Base-by-base conservation (phyloP, 208 protist species). In the Leishmania mexicana region DNA sequence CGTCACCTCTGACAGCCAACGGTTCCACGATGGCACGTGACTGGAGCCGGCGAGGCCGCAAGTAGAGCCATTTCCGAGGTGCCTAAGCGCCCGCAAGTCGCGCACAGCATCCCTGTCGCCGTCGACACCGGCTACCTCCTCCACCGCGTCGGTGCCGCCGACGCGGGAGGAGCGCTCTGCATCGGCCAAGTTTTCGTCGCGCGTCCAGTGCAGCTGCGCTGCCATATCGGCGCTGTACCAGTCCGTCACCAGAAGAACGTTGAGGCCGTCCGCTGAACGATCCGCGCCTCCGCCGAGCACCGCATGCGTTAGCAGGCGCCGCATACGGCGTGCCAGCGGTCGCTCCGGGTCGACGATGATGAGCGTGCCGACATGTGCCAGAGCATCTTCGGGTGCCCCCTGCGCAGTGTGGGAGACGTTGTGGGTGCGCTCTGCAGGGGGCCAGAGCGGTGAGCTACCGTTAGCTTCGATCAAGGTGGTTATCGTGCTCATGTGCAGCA, bases 11-110 rank as follows among this genome's bases (percentile, higher is more conserved):
- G 58, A 72, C 19, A 94, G 73, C 64, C 88, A 83, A 21, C 62
- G 65, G 49, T 94, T 94, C 65, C 87, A 72, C 13, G 90, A 94
- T 17, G 88, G 87, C 1, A 87, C 84, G 79, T 94, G 90, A 62
- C 80, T 89, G 47, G 78, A 76, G 45, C 90, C 90, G 11, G 78
- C 83, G 2, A 94, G 76, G 2, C 81, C 80, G 42, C 72, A 60
- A 2, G 38, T 40, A 28, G 77, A 19, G 15, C 58, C 62, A 8
- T 73, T 35, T 71, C 1, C 4, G 47, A 5, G 15, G 24, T 38
- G 49, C 54, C 47, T 64, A 11, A 35, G 51, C 35, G 72, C 38
- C 13, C n/a, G 60, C 71, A 45, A 35, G 40, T n/a, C 15, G 75
- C 75, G 54, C n/a, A 62, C 75, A 2, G 24, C 40, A 47, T 47